Evolutionary conservation across 805 yeast species (phyloP).

Genomic region (Yarrowia sp.): DNA sequence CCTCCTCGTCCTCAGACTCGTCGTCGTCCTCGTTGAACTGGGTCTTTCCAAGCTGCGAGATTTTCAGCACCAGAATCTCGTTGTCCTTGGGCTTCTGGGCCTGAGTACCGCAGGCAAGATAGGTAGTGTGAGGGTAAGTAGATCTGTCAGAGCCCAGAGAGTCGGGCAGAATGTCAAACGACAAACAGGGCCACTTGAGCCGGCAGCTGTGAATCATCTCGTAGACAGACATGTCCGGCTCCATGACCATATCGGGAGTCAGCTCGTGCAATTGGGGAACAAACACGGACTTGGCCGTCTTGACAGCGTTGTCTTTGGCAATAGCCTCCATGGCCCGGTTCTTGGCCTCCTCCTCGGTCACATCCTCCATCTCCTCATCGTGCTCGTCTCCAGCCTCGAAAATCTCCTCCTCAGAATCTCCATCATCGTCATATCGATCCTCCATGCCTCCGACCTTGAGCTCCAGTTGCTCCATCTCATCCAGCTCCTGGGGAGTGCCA

Average conservation of each 20-base stretch:
- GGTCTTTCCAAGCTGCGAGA: constrained; percentile 79
- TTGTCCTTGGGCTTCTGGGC: constrained; percentile 84
- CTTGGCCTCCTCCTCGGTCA: constrained; percentile 42
- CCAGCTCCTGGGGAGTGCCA: neutral
- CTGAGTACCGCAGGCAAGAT: constrained; percentile 89
- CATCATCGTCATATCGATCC: constrained; percentile 72
- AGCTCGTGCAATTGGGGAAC: constrained; percentile 87
- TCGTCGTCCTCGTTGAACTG: constrained; percentile 78
- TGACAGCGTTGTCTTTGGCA: constrained; percentile 35
- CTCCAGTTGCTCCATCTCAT: constrained; percentile 30
- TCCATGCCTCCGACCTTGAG: constrained; percentile 54
- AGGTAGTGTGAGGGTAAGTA: constrained; percentile 80
- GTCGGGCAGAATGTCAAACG: constrained; percentile 87
- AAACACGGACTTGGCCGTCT: constrained; percentile 49
- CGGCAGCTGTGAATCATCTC: constrained; percentile 94
- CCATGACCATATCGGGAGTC: constrained; percentile 93
- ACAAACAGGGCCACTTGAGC: constrained; percentile 95
- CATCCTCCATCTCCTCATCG: constrained; percentile 68
- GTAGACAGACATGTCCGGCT: constrained; percentile 93
- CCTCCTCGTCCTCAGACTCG: constrained; percentile 68
- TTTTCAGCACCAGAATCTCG: constrained; percentile 78
- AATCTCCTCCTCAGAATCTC: constrained; percentile 68
- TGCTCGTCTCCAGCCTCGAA: constrained; percentile 83
- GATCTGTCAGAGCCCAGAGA: constrained; percentile 82
- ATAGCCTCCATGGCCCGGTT: constrained; percentile 29